phyloP scores from a whole-genome alignment of 2,329 filamentous ascomycete genomes.

The Aspergillus versicolor region DNA sequence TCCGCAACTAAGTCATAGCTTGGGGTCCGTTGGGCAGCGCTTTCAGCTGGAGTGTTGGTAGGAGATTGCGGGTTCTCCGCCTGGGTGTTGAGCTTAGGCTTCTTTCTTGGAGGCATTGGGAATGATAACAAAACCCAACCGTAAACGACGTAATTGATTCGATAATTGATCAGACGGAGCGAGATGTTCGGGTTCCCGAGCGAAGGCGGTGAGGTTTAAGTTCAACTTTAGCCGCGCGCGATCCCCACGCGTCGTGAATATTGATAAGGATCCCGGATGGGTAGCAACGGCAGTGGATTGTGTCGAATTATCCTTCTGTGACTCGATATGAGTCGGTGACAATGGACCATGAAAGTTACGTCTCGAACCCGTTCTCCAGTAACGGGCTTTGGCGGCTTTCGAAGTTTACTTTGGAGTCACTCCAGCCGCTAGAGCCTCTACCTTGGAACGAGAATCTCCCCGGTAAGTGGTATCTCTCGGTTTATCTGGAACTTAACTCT shows the following conservation, averaged over 20 bases:
- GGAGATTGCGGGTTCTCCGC: conserved; percentile 28
- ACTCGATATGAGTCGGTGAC: conserved; percentile 13
- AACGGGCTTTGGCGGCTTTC: conserved; percentile 39
- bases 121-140: neutral
- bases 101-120: conserved; percentile 58
- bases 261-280: conserved; percentile 12
- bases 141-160: neutral
- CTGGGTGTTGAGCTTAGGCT: conserved; percentile 50
- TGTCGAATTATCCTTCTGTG: neutral
- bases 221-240: conserved; percentile 17
- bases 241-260: conserved; percentile 20
- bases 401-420: conserved; percentile 35
- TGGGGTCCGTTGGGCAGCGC: conserved; percentile 34
- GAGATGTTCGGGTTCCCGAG: conserved; percentile 19
- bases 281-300: neutral
- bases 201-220: conserved; percentile 24
- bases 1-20: conserved; percentile 59
- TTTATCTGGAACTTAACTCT: neutral
- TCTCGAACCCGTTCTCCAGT: conserved; percentile 35
- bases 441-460: conserved; percentile 36
- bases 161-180: neutral
- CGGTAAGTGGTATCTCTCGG: conserved; percentile 25
- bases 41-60: conserved; percentile 29
- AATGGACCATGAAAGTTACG: conserved; percentile 28
- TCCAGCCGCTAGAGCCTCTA: conserved; percentile 38